A percentile compares a stretch with the other conserved stretches of the same genome.
Evolutionary conservation across 225 moss, liverwort and hornwort genomes (phyloP).

Genomic region (Pseudisothecium myosuroides): DNA sequence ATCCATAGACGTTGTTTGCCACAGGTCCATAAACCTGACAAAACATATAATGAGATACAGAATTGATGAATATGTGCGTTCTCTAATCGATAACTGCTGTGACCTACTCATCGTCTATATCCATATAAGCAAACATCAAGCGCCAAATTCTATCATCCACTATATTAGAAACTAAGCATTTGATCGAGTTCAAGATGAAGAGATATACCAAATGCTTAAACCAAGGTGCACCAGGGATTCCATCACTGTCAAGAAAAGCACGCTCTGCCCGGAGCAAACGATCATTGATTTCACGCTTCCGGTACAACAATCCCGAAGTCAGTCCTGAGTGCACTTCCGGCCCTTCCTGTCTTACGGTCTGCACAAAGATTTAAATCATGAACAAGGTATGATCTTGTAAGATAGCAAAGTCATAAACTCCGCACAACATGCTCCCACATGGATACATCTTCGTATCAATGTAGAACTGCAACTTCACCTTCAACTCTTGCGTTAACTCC

Average conservation of each 20-base stretch:
- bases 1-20: conserved; percentile 3
- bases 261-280: conserved; percentile 43
- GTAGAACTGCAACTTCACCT: conserved; percentile 7
- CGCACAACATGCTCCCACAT: neutral
- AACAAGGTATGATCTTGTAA: neutral
- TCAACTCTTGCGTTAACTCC: conserved; percentile 9
- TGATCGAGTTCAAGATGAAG: neutral
- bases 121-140: neutral
- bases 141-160: neutral
- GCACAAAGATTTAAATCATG: neutral
- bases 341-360: conserved; percentile 5
- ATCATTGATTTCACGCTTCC: conserved; percentile 35
- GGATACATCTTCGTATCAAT: neutral
- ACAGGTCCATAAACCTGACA: conserved; percentile 49
- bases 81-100: neutral
- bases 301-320: conserved; percentile 1
- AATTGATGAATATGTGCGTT: neutral
- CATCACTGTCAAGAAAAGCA: conserved; percentile 42
- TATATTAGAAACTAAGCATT: neutral
- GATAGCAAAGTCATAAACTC: neutral
- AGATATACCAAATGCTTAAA: conserved; percentile 42
- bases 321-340: conserved; percentile 7
- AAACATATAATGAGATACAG: neutral
- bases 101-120: neutral
- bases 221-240: conserved; percentile 31